phyloP scores from a whole-genome alignment of 208 protist species.

The Crithidia acanthocephali region DNA sequence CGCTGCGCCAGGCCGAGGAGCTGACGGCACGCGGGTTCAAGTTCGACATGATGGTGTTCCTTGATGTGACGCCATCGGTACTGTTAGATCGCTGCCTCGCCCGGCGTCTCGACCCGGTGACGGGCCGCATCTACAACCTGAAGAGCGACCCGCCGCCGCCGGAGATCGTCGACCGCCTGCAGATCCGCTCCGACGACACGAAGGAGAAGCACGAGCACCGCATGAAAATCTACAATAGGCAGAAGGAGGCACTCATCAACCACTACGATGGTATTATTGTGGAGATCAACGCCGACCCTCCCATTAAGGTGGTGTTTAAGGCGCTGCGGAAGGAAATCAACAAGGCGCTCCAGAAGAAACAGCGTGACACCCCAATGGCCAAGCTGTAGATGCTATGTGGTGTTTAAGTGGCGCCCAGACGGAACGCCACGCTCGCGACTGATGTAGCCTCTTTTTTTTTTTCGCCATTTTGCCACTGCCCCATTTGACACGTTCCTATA shows the following conservation, averaged over 20 bases:
- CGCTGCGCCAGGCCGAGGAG: constrained; percentile 84
- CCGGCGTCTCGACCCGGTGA: constrained; percentile 76
- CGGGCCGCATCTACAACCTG: constrained; percentile 79
- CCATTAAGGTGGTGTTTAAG: constrained; percentile 55
- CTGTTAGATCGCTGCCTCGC: constrained; percentile 65
- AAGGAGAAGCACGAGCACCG: constrained; percentile 71
- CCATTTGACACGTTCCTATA: too few relatives aligned
- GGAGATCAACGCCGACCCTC: constrained; percentile 57
- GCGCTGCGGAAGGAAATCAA: constrained; percentile 38
- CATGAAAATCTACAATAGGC: constrained; percentile 74
- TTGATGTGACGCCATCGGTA: constrained; percentile 54
- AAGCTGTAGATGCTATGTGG: constrained; percentile 32
- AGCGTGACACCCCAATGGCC: not conserved
- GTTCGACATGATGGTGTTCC: constrained; percentile 77
- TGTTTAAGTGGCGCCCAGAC: too few relatives aligned
- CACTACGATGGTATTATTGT: constrained; percentile 63
- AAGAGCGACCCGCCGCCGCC: constrained; percentile 71
- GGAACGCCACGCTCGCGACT: too few relatives aligned
- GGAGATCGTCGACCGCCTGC: constrained; percentile 68
- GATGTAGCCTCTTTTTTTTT: too few relatives aligned
- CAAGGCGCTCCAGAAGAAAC: constrained; percentile 25
- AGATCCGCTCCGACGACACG: constrained; percentile 86
- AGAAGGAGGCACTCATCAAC: constrained; percentile 60
- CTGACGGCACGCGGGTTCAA: constrained; percentile 55
- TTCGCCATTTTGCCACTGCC: too few relatives aligned